Base-by-base conservation (phyloP, 208 protist species). In the Trypanosoma rangeli region DNA sequence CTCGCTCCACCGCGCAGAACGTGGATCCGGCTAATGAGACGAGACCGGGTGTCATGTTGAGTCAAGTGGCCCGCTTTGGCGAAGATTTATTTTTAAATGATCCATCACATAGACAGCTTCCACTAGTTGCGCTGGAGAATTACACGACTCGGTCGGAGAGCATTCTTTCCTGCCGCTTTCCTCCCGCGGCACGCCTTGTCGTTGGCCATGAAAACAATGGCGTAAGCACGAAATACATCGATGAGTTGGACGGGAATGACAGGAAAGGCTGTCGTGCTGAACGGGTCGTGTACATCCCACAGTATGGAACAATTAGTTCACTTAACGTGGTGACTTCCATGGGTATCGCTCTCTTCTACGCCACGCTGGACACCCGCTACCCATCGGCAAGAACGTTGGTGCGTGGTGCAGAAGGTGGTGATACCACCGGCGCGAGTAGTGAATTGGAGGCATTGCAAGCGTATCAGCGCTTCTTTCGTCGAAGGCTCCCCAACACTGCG, bases 241-340 rank as follows among this genome's bases (percentile, higher is more conserved):
- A 79, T 15, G 18, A 61, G 15, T 1, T 65, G 26, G 35, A 35
- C 20, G 35, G 56, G 5, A 39, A 22, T 13, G 57, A 13, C 10
- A 24, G 26, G 31, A 22, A 63, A 48, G 15, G 52, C 57, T 54
- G 39, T 58, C 24, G 35, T 37, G 59, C 64, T 10, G 62, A 82
- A 15, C 18, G 18, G 10, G 87, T 97, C 29, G 37, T 96, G 13
- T 97, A 94, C 66, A 66, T 97, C 33, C 92, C 92, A 18, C 92
- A 97, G 74, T 94, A 92, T 69, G 92, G 92, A 68, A 94, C 89
- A 15, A 97, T 92, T 44, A 94, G 88, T 70, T 97, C 92, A 4
- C 78, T 97, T 39, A 97, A 97, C 64, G 89, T 94, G 0, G 92
- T 95, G 46, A 92, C 89, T 12, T 90, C 87, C 0, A 70, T 94